Evolutionary conservation across 352 stramenopile genomes (phyloP).

Genomic region (Globisporangium recalcitrans): DNA sequence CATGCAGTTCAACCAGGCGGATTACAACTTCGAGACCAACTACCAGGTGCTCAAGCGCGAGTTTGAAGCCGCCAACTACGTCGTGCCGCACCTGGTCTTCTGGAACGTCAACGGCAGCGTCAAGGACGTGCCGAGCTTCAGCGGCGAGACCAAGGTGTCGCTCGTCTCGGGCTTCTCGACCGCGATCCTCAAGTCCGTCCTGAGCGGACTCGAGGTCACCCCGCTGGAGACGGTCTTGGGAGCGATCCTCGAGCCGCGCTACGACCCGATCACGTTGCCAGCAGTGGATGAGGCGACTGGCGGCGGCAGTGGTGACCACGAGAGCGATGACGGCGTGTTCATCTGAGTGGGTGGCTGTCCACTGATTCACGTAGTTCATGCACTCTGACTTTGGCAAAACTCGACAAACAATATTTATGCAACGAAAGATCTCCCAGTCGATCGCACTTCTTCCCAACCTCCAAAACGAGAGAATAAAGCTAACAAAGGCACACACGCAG

Average conservation of each 20-base stretch:
- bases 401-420: neutral
- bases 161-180: slow-evolving; percentile 52
- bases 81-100: slow-evolving; percentile 59
- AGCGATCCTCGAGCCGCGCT: slow-evolving; percentile 27
- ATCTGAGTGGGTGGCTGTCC: slow-evolving; percentile 1
- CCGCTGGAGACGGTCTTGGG: slow-evolving; percentile 19
- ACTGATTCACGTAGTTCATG: neutral
- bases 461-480: too few species aligned
- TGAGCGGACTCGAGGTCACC: slow-evolving; percentile 12
- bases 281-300: neutral
- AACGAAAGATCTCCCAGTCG: too few species aligned
- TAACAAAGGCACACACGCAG: too few species aligned
- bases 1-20: slow-evolving; percentile 53
- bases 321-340: slow-evolving; percentile 15
- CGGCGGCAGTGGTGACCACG: neutral
- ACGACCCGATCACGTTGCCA: slow-evolving; percentile 41
- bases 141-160: slow-evolving; percentile 33
- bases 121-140: slow-evolving; percentile 28
- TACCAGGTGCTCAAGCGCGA: slow-evolving; percentile 33
- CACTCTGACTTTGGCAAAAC: neutral
- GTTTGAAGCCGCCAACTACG: slow-evolving; percentile 30
- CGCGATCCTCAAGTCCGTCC: slow-evolving; percentile 34
- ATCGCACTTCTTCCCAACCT: too few species aligned
- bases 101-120: slow-evolving; percentile 61
- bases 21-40: slow-evolving; percentile 37